phyloP scores from a whole-genome alignment of 495 filamentous ascomycete species.

The Neurospora sp. region DNA sequence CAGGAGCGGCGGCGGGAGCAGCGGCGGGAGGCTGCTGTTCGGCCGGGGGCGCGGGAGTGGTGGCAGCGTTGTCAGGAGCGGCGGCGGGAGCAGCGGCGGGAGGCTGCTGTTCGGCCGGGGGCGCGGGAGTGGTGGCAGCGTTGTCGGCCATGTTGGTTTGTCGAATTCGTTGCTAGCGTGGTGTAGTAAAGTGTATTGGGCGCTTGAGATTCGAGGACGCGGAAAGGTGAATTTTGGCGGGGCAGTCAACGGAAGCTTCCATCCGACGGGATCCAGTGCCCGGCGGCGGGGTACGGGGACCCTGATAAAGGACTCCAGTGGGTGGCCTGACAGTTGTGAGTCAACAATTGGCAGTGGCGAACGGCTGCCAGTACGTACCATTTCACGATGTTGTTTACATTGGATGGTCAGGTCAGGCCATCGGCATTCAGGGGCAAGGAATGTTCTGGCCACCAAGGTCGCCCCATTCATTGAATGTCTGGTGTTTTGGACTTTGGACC shows the following conservation, averaged over 20 bases:
- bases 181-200: not conserved
- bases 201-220: not conserved
- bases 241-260: not conserved
- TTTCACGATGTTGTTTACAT: not conserved
- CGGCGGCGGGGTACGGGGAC: not conserved
- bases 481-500: not conserved
- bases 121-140: not conserved
- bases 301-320: not conserved
- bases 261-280: not conserved
- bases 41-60: no score
- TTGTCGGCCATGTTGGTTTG: not conserved
- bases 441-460: not conserved
- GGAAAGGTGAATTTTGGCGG: not conserved
- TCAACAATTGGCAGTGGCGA: not conserved
- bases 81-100: slow-evolving; percentile 7
- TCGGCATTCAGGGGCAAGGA: not conserved
- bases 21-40: no score
- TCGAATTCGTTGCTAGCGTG: not conserved
- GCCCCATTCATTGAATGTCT: not conserved
- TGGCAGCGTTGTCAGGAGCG: no score
- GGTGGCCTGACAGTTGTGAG: not conserved
- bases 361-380: not conserved
- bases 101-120: slow-evolving; percentile 2
- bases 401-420: not conserved
- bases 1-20: no score